These are phyloP conservation scores for Abortiporus biennis DNA, from an alignment of 1,284 basidiomycete species.

Conservation along the genomic window DNA sequence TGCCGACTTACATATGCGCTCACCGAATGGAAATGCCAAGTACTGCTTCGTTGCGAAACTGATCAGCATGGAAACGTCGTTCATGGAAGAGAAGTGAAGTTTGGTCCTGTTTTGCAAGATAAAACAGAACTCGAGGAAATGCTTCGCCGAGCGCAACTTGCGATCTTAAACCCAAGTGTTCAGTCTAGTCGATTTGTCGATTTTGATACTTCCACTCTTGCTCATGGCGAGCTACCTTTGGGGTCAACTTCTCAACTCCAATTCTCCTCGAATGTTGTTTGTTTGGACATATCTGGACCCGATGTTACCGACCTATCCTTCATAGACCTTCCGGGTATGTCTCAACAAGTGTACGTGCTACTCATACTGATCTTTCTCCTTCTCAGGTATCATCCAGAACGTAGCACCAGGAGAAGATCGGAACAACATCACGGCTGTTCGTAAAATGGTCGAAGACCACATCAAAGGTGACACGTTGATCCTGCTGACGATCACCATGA, in stretches of 20 bases:
- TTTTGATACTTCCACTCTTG: conserved; percentile 6
- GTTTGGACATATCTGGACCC: conserved; percentile 59
- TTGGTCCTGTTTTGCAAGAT: conserved; percentile 47
- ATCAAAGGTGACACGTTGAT: conserved; percentile 14
- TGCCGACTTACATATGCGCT: conserved; percentile 47
- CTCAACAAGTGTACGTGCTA: background rate
- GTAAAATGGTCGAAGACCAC: conserved; percentile 13
- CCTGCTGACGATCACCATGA: conserved; percentile 15
- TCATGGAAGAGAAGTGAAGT: conserved; percentile 35
- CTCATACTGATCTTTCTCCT: background rate
- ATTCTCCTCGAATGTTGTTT: conserved; percentile 63
- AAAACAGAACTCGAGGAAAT: conserved; percentile 55
- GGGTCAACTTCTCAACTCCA: conserved; percentile 30
- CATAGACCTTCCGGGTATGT: conserved; percentile 59
- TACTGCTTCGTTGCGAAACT: conserved; percentile 42
- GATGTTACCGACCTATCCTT: conserved; percentile 71
- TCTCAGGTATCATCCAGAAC: conserved; percentile 13
- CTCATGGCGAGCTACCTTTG: conserved; percentile 9
- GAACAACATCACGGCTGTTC: conserved; percentile 11
- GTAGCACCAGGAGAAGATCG: conserved; percentile 12
- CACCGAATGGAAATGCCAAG: conserved; percentile 51
- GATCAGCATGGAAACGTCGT: conserved; percentile 36
- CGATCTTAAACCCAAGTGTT: conserved; percentile 57
- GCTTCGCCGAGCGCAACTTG: conserved; percentile 63
- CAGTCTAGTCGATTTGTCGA: conserved; percentile 7